A percentile compares a stretch with the other conserved stretches of the same genome.
phyloP scores from a whole-genome alignment of 2,329 filamentous ascomycete genomes.

The Curvularia sp. region DNA sequence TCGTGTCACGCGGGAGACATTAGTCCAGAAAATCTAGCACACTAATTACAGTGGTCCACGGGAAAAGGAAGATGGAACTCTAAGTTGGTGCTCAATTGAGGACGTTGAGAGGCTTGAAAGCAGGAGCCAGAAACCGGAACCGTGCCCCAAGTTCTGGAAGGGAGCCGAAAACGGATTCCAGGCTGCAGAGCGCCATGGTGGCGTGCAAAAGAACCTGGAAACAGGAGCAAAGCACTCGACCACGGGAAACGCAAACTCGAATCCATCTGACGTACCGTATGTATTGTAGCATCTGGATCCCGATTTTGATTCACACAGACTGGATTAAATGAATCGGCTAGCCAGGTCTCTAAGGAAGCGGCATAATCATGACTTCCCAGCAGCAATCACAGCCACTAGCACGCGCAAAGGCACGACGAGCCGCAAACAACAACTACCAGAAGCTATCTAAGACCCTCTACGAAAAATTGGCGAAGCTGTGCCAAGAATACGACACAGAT shows the following conservation, averaged over 20 bases:
- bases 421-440: conserved; percentile 17
- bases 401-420: conserved; percentile 9
- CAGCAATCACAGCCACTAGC: conserved; percentile 8
- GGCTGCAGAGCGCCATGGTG: conserved; percentile 6
- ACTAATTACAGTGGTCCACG: too few species aligned
- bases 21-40: too few species aligned
- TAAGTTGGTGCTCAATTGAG: too few species aligned
- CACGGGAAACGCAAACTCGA: background rate
- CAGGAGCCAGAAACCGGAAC: too few species aligned
- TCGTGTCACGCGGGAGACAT: too few species aligned
- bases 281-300: conserved; percentile 2
- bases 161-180: conserved; percentile 4
- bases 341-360: conserved; percentile 3
- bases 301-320: conserved; percentile 7
- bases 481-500: conserved; percentile 14
- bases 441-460: conserved; percentile 12
- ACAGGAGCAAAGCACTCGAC: conserved; percentile 7
- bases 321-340: conserved; percentile 5
- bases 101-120: too few species aligned
- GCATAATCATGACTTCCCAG: conserved; percentile 12
- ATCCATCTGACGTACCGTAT: conserved; percentile 1
- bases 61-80: too few species aligned
- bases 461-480: conserved; percentile 16
- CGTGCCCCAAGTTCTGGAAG: background rate
- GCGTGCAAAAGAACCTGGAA: conserved; percentile 7